A percentile compares a stretch with the other conserved stretches of the same genome.
These are phyloP conservation scores for Santalum album DNA, from an alignment of 164 flowering plant species.

Conservation along the genomic window DNA sequence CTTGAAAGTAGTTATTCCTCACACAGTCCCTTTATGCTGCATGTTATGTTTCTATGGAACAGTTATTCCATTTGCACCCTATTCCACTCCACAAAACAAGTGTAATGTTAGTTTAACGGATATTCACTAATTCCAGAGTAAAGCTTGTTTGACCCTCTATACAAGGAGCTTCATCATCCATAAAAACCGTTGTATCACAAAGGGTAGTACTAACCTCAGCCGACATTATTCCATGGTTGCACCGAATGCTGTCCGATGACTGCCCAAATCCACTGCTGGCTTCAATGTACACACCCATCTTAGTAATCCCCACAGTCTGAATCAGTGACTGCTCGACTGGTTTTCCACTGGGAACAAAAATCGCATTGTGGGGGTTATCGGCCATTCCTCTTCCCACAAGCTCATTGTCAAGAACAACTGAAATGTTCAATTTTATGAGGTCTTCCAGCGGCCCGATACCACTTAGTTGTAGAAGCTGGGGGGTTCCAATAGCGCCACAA, in stretches of 20 bases:
- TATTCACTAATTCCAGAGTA: too few species aligned
- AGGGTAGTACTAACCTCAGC: conserved; percentile 58
- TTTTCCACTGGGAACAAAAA: conserved; percentile 54
- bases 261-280: conserved; percentile 91
- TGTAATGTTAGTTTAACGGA: too few species aligned
- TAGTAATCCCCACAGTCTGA: conserved; percentile 87
- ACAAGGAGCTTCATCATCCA: too few species aligned
- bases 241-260: conserved; percentile 53
- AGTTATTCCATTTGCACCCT: too few species aligned
- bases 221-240: conserved; percentile 77
- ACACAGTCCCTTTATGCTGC: too few species aligned
- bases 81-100: too few species aligned
- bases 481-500: conserved; percentile 81
- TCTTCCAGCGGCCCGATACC: conserved; percentile 74
- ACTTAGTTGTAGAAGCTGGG: conserved; percentile 76
- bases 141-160: too few species aligned
- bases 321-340: conserved; percentile 66
- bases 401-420: conserved; percentile 45
- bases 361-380: conserved; percentile 81
- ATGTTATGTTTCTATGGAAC: too few species aligned
- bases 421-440: conserved; percentile 49
- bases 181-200: too few species aligned
- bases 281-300: conserved; percentile 75
- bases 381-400: conserved; percentile 80
- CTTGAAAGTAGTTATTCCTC: too few species aligned